Percentiles rank a stretch among this genome's conserved stretches.
Evolutionary conservation across 345 rosid species (phyloP).

Genomic region (Populus nigra): DNA sequence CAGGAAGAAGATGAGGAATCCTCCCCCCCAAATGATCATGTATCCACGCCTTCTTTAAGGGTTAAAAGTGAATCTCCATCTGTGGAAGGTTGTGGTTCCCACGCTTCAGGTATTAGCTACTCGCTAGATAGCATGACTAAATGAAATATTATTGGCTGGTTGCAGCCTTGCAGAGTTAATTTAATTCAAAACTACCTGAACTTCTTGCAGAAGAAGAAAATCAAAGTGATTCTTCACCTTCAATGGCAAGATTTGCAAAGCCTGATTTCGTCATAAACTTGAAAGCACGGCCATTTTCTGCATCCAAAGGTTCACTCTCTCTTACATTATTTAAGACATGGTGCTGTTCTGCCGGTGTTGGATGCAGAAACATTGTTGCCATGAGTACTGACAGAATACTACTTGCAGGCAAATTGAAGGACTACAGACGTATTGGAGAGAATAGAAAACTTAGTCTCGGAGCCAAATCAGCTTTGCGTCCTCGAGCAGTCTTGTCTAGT

Average conservation of each 20-base stretch:
- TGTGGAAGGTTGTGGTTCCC: neutral
- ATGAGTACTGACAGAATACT: neutral
- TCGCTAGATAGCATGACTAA: neutral
- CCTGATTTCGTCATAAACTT: neutral
- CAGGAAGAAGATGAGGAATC: constrained; percentile 8
- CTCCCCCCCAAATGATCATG: constrained; percentile 11
- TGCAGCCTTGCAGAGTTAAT: neutral
- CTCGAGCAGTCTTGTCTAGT: constrained; percentile 39
- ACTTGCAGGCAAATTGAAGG: neutral
- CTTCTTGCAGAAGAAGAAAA: constrained; percentile 24
- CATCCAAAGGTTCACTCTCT: constrained; percentile 17
- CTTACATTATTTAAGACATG: neutral
- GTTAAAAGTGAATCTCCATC: constrained; percentile 17
- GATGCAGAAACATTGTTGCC: neutral
- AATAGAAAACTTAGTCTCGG: neutral
- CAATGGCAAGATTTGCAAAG: constrained; percentile 7
- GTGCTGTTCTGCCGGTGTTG: neutral
- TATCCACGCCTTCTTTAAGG: constrained; percentile 8
- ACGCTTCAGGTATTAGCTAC: neutral
- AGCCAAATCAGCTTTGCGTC: constrained; percentile 16
- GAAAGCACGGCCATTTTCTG: neutral
- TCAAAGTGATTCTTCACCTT: constrained; percentile 15
- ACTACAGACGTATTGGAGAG: neutral
- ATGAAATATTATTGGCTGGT: too few species aligned
- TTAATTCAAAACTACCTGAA: neutral